Base-by-base conservation (phyloP, 805 yeast genomes). In the Saccharomycopsis fibuligera region DNA sequence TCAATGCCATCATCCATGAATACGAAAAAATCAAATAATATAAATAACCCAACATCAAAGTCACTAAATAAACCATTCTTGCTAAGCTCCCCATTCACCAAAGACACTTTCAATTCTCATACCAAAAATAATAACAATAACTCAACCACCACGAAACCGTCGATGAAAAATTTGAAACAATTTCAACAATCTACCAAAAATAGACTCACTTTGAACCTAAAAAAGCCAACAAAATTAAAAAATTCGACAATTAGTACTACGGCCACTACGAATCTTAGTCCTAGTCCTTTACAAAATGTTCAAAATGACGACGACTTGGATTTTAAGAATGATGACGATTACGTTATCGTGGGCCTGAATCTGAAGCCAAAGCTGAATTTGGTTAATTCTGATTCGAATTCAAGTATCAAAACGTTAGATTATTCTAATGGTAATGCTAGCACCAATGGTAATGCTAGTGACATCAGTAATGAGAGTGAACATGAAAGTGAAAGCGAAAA, bases 21-120 rank as follows among this genome's bases (percentile, higher is more conserved):
- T 16, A 16, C 37, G 9, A 8, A 8, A 12, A 12, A 9, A 12
- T 6, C 14, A 6, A 35, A 29, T 12, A n/a, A 35, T 24, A 35
- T 39, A 16, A 19, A 35, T 9, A 25, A 16, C 5, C 29, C 42
- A 12, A 21, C 35, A 25, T 35, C 25, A 14, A 23, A 25, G 16
- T 38, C 51, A 5, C 35, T 43, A 22, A 36, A 39, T n/a, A 33
- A 33, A n/a, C 17, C 37, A 10, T 33, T 33, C 19, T 33, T 17
- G 19, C 33, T 48, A 8, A 22, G 37, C 6, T 43, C 48, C 10
- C 51, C 51, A 23, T 37, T 43, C 31, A n/a, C n/a, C n/a, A 29
- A 31, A 16, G 48, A 48, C 21, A 37, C 50, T 14, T 48, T 48
- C 25, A 47, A 42, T 12, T 12, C 19, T 17, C 37, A 9, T n/a